A percentile compares a stretch with the other conserved stretches of the same genome.
Conservation (phyloP, 2,329 filamentous ascomycete genomes). For the Onygenales sp. region DNA sequence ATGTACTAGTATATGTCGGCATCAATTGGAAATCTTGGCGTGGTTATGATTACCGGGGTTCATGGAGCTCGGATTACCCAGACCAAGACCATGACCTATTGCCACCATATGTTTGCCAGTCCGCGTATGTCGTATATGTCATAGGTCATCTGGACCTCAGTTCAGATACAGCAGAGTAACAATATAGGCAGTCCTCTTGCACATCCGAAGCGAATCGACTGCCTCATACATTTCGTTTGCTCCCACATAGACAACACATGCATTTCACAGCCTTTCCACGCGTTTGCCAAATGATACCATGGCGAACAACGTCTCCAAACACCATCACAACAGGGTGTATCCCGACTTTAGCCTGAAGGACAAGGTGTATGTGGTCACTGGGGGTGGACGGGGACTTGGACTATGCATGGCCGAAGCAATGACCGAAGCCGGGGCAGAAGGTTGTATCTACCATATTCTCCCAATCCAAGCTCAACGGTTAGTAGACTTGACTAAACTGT, state of each 20-base stretch:
- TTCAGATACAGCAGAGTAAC: neutral
- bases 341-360: conserved; percentile 37
- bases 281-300: neutral
- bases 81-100: neutral
- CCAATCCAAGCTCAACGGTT: neutral
- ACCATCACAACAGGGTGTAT: conserved; percentile 20
- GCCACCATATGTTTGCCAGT: neutral
- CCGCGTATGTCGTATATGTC: neutral
- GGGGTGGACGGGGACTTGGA: conserved; percentile 35
- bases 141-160: neutral
- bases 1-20: too few species aligned
- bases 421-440: conserved; percentile 39
- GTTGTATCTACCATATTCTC: conserved; percentile 10
- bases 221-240: neutral
- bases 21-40: too few species aligned
- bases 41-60: too few species aligned
- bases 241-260: neutral
- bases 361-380: conserved; percentile 34
- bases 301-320: neutral
- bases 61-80: too few species aligned
- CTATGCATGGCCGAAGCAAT: conserved; percentile 38
- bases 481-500: neutral
- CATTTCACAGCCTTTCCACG: neutral
- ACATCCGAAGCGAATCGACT: neutral
- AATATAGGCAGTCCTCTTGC: too few species aligned